Conservation (phyloP, 805 yeast species). For the Yamadazyma akitaensis region DNA sequence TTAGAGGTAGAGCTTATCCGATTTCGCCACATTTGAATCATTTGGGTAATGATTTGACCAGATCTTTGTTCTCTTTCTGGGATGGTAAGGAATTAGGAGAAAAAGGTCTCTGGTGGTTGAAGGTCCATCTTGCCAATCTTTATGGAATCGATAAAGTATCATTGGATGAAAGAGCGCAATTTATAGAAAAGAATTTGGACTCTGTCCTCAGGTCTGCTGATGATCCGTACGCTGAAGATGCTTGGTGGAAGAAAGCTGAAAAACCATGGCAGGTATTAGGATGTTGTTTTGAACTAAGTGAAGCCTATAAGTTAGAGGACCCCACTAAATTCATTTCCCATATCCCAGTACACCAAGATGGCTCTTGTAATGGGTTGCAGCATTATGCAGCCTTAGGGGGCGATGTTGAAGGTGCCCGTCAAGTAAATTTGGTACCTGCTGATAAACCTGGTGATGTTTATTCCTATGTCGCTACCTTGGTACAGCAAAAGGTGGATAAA, state of each 20-base stretch:
- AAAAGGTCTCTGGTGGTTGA: conserved; percentile 67
- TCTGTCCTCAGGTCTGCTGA: conserved; percentile 56
- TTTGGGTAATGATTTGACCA: conserved; percentile 72
- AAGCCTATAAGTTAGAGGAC: conserved; percentile 57
- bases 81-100: conserved; percentile 67
- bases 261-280: conserved; percentile 83
- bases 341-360: conserved; percentile 83
- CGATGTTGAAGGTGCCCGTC: conserved; percentile 77
- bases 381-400: conserved; percentile 89
- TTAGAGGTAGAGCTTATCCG: conserved; percentile 84
- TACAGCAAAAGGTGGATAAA: conserved; percentile 49
- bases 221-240: conserved; percentile 54
- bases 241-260: conserved; percentile 73
- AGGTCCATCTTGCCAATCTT: conserved; percentile 69
- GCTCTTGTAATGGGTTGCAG: conserved; percentile 82
- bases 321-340: conserved; percentile 66
- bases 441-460: conserved; percentile 78
- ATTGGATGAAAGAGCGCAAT: conserved; percentile 57
- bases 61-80: conserved; percentile 74
- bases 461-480: conserved; percentile 63
- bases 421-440: conserved; percentile 70
- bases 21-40: conserved; percentile 78
- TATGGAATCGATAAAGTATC: conserved; percentile 76
- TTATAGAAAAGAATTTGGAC: conserved; percentile 54
- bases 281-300: conserved; percentile 61